phyloP scores from a whole-genome alignment of 345 rosid genomes.

The Schrenkiella parvula region DNA sequence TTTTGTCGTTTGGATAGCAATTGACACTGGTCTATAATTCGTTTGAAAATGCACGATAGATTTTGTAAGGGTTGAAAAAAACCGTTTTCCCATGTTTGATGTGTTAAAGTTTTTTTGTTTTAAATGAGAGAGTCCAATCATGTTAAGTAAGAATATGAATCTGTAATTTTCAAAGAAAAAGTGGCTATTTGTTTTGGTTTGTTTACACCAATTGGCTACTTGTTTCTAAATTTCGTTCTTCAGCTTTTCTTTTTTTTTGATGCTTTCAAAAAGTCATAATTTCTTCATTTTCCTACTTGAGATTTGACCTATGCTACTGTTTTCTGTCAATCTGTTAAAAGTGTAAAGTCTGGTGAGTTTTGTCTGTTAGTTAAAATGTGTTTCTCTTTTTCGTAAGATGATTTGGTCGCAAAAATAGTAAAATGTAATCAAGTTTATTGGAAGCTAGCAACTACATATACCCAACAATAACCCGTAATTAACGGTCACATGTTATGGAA shows the following conservation, averaged over 20 bases:
- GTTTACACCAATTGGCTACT: neutral
- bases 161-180: conserved; percentile 5
- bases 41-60: no score
- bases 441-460: conserved; percentile 7
- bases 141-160: neutral
- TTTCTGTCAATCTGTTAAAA: conserved; percentile 15
- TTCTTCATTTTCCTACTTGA: conserved; percentile 6
- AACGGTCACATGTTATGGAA: conserved; percentile 16
- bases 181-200: conserved; percentile 13
- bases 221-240: neutral
- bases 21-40: no score
- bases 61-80: no score
- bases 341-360: conserved; percentile 20
- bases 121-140: no score
- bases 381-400: neutral
- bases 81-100: no score
- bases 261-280: conserved; percentile 14
- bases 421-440: conserved; percentile 3
- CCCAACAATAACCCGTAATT: conserved; percentile 19
- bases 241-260: neutral
- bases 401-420: conserved; percentile 21
- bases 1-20: no score
- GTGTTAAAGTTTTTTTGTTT: no score
- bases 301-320: conserved; percentile 22
- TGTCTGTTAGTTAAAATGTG: conserved; percentile 17